Base-by-base conservation (phyloP, 2,329 filamentous ascomycete species). In the Venturia pyrina region DNA sequence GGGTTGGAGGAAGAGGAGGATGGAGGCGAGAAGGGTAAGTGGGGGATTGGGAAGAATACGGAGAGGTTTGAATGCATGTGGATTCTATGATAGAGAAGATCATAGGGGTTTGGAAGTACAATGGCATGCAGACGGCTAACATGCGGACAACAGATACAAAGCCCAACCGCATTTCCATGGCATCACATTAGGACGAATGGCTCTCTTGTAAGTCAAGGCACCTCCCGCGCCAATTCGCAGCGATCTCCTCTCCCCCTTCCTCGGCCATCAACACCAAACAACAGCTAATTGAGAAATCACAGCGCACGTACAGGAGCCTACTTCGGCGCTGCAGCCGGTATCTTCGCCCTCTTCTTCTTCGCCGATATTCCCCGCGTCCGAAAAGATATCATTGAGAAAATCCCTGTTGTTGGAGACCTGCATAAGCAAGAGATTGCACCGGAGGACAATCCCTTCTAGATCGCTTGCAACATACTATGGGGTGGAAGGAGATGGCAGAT, bases 341-440 rank as follows among this genome's bases (percentile, higher is more conserved):
- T 84, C 73, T 84, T 85, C 75, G 83, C 82, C 46, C 73, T 88
- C 70, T 87, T 85, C 79, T 85, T 88, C 80, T 84, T 87, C 77
- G 82, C 83, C 71, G 85, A 86, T 71, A 80, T 88, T 34, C 85
- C 85, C 67, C 82, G 80, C 72, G 83, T 88, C 59, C 79, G 84
- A 73, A 80, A 82, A 71, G 85, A 88, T 73, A 85, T 88, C 70
- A 79, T 86, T 74, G 79, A 82, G 76, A 83, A 85, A 77, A 71
- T 87, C 34, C 85, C 85, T 7, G 74, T 86, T 69, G 76, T 87
- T 63, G 82, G 83, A 68, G 73, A 75, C 65, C 85, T 83, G 76
- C 87, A 82, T 74, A 76, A 82, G 71, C 77, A 80, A 68, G 81
- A 83, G 74, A 78, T 87, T 70, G 76, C 85, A 68, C 82, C 85